phyloP scores from a whole-genome alignment of 176 grass and related monocot species.

The Pharus latifolius region DNA sequence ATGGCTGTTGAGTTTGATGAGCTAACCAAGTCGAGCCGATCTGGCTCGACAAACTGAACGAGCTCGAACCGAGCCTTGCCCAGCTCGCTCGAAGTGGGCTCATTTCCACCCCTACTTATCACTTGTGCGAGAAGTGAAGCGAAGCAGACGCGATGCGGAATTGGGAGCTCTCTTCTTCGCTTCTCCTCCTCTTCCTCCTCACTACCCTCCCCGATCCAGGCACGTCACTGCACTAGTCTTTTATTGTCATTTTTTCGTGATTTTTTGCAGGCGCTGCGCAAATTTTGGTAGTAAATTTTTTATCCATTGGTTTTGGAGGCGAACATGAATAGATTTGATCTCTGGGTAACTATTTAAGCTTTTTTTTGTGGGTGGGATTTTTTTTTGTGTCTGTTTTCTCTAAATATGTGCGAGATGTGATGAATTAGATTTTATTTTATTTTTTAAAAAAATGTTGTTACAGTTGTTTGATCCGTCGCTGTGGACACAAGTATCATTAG shows the following conservation, averaged over 20 bases:
- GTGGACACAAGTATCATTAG: too few species aligned
- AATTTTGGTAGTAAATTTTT: background rate
- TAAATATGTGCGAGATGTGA: background rate
- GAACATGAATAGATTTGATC: background rate
- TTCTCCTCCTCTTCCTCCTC: conserved; percentile 82
- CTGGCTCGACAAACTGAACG: too few species aligned
- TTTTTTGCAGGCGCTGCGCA: background rate
- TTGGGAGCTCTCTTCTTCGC: conserved; percentile 61
- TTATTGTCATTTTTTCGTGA: background rate
- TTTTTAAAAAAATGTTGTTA: background rate
- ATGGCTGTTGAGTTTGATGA: too few species aligned
- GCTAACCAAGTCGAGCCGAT: too few species aligned
- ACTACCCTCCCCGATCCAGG: conserved; percentile 71
- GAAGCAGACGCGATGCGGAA: conserved; percentile 53
- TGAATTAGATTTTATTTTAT: background rate
- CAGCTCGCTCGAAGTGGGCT: too few species aligned
- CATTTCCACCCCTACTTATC: background rate
- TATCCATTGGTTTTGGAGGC: background rate
- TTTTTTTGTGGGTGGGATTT: background rate
- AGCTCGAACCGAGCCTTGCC: too few species aligned
- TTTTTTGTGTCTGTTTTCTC: background rate
- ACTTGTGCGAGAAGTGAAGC: background rate
- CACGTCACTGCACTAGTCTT: background rate
- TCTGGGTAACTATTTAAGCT: too few species aligned
- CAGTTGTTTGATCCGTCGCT: background rate